Percentiles rank a stretch among this genome's conserved stretches.
Conservation (phyloP, 2,329 filamentous ascomycete genomes). For the Pseudocercospora cruenta region DNA sequence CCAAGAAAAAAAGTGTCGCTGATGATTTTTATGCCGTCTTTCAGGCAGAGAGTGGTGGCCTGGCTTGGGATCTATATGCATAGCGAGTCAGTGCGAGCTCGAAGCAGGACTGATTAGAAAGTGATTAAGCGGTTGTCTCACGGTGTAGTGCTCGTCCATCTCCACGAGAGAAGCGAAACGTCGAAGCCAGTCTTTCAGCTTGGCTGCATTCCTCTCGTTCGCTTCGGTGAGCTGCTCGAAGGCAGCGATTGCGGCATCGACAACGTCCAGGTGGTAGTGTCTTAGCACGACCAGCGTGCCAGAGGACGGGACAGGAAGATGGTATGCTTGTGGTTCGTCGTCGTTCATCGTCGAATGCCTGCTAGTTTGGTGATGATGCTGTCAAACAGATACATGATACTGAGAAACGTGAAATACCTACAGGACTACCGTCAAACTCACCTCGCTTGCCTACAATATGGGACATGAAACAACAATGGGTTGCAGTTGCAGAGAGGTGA, state of each 20-base stretch:
- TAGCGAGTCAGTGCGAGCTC: too few species aligned
- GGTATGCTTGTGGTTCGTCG: background rate
- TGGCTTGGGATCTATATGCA: background rate
- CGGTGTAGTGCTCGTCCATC: background rate
- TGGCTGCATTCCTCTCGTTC: background rate
- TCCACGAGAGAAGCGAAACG: background rate
- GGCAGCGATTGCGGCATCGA: background rate
- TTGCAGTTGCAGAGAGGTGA: background rate
- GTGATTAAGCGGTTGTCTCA: background rate
- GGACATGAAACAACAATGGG: background rate
- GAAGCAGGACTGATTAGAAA: too few species aligned
- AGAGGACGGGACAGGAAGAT: background rate
- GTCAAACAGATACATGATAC: background rate
- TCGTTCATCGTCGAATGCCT: background rate
- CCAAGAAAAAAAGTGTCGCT: background rate
- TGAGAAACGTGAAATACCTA: background rate
- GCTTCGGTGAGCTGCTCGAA: background rate
- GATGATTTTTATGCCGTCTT: background rate
- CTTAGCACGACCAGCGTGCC: background rate
- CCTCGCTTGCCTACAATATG: background rate
- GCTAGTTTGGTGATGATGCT: background rate
- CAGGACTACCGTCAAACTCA: background rate
- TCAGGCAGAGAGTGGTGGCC: background rate
- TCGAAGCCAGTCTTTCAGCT: background rate
- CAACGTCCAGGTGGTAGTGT: background rate